These are phyloP conservation scores for Fusarium praegraminearum DNA, from an alignment of 2,329 filamentous ascomycete genomes.

Conservation along the genomic window DNA sequence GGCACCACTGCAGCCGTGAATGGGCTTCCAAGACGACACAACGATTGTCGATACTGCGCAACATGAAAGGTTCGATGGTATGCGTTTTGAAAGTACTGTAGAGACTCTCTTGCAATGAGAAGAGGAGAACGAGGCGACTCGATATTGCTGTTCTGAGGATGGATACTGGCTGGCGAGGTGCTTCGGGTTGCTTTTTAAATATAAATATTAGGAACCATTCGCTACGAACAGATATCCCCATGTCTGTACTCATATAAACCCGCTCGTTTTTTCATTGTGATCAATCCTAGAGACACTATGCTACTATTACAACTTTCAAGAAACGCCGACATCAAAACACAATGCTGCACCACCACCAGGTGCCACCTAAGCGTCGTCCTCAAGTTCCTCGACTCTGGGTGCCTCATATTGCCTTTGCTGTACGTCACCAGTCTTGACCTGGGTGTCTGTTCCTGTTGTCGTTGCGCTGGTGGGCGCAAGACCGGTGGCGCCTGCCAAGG, in stretches of 20 bases:
- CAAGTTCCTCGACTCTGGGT: slow-evolving; percentile 66
- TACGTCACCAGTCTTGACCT: slow-evolving; percentile 59
- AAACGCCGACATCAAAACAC: slow-evolving; percentile 42
- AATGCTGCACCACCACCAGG: slow-evolving; percentile 11
- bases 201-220: slow-evolving; percentile 20
- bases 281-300: slow-evolving; percentile 31
- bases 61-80: background rate
- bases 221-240: background rate
- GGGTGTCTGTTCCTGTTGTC: slow-evolving; percentile 68
- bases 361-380: slow-evolving; percentile 59
- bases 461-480: slow-evolving; percentile 65
- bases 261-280: slow-evolving; percentile 28
- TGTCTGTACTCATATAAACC: background rate
- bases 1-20: slow-evolving; percentile 48
- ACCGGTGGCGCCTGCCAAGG: slow-evolving; percentile 66
- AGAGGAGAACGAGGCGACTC: slow-evolving; percentile 46
- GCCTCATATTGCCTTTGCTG: slow-evolving; percentile 61
- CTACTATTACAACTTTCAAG: slow-evolving; percentile 44
- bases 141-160: slow-evolving; percentile 38
- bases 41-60: background rate
- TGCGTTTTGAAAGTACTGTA: slow-evolving; percentile 28
- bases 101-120: slow-evolving; percentile 23
- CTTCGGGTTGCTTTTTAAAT: slow-evolving; percentile 38
- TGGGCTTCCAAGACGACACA: background rate
- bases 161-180: slow-evolving; percentile 38